Conservation (phyloP, 768 basidiomycete genomes). For the Mycena alexandri region DNA sequence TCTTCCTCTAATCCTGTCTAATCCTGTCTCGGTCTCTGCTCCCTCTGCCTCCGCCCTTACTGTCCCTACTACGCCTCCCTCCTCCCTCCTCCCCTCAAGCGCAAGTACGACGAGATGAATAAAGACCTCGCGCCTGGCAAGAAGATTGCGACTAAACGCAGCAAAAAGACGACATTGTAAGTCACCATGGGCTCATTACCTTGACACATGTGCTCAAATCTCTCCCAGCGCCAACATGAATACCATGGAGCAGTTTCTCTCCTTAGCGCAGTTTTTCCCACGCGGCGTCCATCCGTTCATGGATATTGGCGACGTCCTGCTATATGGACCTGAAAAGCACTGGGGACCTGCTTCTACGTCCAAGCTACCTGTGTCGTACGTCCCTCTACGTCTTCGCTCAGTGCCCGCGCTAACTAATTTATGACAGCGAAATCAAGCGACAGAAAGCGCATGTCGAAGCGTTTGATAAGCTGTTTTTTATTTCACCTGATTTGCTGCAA, state of each 20-base stretch:
- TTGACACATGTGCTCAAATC: not conserved
- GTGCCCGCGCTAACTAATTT: too few species aligned
- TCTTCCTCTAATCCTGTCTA: not conserved
- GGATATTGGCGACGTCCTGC: not conserved
- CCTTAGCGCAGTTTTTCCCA: not conserved
- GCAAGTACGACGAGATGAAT: slow-evolving; percentile 3
- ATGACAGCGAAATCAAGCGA: not conserved
- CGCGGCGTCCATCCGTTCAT: slow-evolving; percentile 2
- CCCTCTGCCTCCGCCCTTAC: slow-evolving; percentile 2
- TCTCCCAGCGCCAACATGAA: not conserved
- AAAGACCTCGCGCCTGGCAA: not conserved
- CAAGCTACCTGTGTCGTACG: too few species aligned
- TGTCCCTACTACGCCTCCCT: not conserved
- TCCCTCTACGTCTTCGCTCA: too few species aligned
- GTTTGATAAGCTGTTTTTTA: not conserved
- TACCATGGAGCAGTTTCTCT: not conserved
- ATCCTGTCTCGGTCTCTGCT: not conserved
- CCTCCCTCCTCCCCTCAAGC: not conserved
- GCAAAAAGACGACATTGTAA: not conserved
- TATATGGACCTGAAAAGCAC: not conserved
- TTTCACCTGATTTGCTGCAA: not conserved
- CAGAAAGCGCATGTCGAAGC: not conserved
- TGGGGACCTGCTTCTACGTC: not conserved
- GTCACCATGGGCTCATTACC: not conserved
- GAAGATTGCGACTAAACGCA: not conserved